phyloP scores from a whole-genome alignment of 768 basidiomycete species.

The Tylopilus sp. region DNA sequence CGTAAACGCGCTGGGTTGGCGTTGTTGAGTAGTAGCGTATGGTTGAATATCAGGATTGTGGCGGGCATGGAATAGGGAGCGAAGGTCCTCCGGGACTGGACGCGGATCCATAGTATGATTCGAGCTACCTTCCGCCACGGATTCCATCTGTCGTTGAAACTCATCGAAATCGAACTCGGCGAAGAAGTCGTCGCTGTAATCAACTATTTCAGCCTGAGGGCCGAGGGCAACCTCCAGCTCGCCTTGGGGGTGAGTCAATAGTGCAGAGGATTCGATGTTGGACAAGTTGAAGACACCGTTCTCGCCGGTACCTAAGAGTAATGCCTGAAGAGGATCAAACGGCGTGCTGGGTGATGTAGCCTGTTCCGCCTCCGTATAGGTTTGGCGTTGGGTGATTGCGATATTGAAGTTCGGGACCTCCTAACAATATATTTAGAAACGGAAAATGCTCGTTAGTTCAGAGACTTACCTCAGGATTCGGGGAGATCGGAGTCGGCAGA shows the following conservation, averaged over 20 bases:
- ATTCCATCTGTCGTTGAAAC: constrained; percentile 7
- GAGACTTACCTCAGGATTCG: constrained; percentile 13
- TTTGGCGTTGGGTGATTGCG: constrained; percentile 9
- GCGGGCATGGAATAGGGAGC: constrained; percentile 20
- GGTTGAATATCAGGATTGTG: constrained; percentile 10
- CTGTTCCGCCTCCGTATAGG: constrained; percentile 3
- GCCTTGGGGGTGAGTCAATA: constrained; percentile 35
- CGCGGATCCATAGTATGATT: constrained; percentile 2
- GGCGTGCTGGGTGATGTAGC: neutral
- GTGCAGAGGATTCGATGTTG: constrained; percentile 29
- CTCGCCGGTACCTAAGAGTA: constrained; percentile 32
- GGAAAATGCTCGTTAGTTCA: neutral
- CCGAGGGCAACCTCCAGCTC: constrained; percentile 36
- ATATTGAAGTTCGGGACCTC: constrained; percentile 14
- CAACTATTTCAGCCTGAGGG: neutral
- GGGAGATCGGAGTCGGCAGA: neutral
- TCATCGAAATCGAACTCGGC: constrained; percentile 21
- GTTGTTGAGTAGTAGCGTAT: constrained; percentile 14
- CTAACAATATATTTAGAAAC: neutral
- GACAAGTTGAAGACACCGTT: constrained; percentile 36
- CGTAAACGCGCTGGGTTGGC: constrained; percentile 21
- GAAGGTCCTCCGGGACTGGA: constrained; percentile 15
- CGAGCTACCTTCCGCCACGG: neutral
- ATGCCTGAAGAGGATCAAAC: constrained; percentile 27
- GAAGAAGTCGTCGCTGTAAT: constrained; percentile 18